phyloP scores from a whole-genome alignment of 345 rosid species.

The Eucalyptus pumila region DNA sequence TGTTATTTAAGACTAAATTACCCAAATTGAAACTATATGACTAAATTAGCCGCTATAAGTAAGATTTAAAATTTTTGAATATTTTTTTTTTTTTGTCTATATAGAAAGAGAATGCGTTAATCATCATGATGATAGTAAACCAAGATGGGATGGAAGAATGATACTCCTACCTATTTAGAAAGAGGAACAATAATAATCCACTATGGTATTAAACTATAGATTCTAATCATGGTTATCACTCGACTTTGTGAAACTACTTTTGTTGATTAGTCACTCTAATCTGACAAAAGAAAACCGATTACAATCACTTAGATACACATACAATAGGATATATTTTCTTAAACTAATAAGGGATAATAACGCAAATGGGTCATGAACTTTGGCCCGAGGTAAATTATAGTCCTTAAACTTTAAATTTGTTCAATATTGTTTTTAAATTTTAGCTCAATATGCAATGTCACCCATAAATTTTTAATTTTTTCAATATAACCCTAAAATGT shows the following conservation, averaged over 20 bases:
- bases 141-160: not conserved
- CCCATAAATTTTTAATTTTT: too few relatives aligned
- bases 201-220: not conserved
- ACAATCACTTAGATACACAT: not conserved
- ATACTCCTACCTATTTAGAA: not conserved
- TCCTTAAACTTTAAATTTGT: not conserved
- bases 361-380: not conserved
- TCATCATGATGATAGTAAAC: not conserved
- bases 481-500: not conserved
- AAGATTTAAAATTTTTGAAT: not conserved
- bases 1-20: not conserved
- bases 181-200: not conserved
- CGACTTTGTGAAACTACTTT: not conserved
- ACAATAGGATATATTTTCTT: not conserved
- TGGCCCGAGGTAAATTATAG: too few relatives aligned
- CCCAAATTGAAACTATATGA: too few relatives aligned
- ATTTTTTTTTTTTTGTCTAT: not conserved
- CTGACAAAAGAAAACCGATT: not conserved
- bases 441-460: not conserved
- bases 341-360: not conserved
- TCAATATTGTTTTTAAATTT: too few relatives aligned
- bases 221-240: not conserved
- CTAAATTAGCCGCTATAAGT: not conserved
- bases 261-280: not conserved
- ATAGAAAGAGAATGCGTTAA: not conserved